Evolutionary conservation across 371 early-diverging fungal genomes (phyloP).

Genomic region (Paraphysoderma sedebokerense): DNA sequence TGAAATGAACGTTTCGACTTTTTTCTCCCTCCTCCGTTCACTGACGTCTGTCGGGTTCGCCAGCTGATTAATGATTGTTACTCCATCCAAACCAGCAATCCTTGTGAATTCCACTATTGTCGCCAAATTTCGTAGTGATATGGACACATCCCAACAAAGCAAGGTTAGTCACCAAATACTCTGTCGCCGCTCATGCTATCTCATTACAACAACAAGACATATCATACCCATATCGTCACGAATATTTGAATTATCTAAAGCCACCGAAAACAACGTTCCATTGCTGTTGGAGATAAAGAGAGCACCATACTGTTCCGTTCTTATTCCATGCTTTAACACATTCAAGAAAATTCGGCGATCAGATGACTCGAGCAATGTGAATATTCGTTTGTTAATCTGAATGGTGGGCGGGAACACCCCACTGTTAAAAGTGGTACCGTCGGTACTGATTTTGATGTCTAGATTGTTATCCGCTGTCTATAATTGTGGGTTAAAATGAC

Average conservation of each 20-base stretch:
- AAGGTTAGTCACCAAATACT: no score
- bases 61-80: conserved; percentile 22
- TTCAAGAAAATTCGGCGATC: conserved; percentile 55
- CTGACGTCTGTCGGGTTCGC: conserved; percentile 12
- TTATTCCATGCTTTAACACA: conserved; percentile 37
- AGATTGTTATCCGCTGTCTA: conserved; percentile 26
- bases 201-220: background rate
- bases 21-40: conserved; percentile 5
- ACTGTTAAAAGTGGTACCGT: conserved; percentile 47
- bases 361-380: conserved; percentile 59
- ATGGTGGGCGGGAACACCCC: conserved; percentile 63
- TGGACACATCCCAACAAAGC: background rate
- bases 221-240: conserved; percentile 12
- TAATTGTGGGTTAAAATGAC: background rate
- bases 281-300: conserved; percentile 73
- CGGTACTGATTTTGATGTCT: conserved; percentile 42
- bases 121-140: conserved; percentile 2
- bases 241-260: conserved; percentile 57
- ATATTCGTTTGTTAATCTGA: conserved; percentile 24
- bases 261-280: conserved; percentile 56
- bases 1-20: conserved; percentile 16
- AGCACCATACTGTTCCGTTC: conserved; percentile 54
- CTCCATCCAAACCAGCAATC: conserved; percentile 19
- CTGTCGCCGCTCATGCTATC: no score
- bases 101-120: conserved; percentile 23